These are phyloP conservation scores for Camillea tinctor DNA, from an alignment of 2,329 filamentous ascomycete species.

Conservation along the genomic window DNA sequence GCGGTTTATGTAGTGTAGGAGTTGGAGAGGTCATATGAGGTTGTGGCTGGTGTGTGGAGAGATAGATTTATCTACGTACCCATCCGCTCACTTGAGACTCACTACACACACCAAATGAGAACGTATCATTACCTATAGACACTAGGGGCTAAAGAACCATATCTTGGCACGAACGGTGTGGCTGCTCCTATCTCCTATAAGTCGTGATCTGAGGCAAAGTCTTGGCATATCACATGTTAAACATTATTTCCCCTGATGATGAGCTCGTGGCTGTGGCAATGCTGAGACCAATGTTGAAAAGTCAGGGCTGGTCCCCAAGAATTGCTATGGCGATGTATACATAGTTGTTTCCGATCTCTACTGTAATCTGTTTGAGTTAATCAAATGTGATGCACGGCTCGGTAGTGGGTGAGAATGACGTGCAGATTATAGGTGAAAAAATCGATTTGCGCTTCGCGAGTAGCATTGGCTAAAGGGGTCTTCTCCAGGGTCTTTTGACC, in stretches of 20 bases:
- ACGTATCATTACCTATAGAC: conserved; percentile 2
- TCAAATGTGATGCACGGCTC: background rate
- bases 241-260: conserved; percentile 13
- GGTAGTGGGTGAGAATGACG: background rate
- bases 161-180: conserved; percentile 21
- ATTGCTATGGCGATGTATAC: conserved; percentile 2
- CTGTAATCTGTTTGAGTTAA: background rate
- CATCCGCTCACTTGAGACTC: background rate
- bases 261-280: conserved; percentile 7
- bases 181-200: conserved; percentile 22
- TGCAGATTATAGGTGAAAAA: background rate
- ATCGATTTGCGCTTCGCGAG: background rate
- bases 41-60: conserved; percentile 21
- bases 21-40: background rate
- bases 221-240: conserved; percentile 24
- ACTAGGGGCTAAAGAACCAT: conserved; percentile 1
- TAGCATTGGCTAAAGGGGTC: background rate
- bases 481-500: background rate
- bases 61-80: background rate
- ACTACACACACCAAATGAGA: conserved; percentile 15
- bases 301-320: conserved; percentile 8
- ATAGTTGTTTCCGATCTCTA: conserved; percentile 6
- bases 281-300: conserved; percentile 6
- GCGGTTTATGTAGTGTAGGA: background rate
- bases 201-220: conserved; percentile 17